phyloP scores from a whole-genome alignment of 192 early-diverging fungal species.

The Neocallimastix lanati region DNA sequence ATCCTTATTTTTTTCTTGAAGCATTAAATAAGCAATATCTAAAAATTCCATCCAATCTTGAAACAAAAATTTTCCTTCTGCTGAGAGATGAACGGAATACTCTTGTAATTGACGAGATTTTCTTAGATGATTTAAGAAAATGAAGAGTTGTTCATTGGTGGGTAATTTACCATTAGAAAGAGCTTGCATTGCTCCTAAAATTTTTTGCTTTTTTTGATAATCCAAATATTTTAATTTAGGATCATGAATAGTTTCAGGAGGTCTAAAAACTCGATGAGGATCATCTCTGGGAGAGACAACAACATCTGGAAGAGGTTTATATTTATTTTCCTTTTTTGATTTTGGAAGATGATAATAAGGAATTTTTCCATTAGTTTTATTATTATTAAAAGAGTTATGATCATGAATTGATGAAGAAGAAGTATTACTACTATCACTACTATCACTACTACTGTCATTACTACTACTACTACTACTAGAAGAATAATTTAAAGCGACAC shows the following conservation, averaged over 20 bases:
- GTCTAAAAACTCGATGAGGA: not conserved
- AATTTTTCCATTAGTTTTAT: no score
- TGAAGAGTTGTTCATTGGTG: slow-evolving; percentile 13
- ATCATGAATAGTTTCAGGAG: not conserved
- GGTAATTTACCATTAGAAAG: slow-evolving; percentile 15
- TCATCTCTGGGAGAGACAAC: not conserved
- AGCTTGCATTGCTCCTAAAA: slow-evolving; percentile 9
- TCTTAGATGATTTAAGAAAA: slow-evolving; percentile 5
- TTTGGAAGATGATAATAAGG: no score
- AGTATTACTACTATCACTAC: no score
- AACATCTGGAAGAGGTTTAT: not conserved
- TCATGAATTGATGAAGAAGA: not conserved
- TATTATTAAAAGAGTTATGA: no score
- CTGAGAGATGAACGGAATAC: not conserved
- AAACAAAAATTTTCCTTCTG: not conserved
- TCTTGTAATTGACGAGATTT: not conserved
- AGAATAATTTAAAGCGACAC: not conserved
- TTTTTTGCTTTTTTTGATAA: not conserved
- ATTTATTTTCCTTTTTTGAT: no score
- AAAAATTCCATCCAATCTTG: slow-evolving; percentile 8
- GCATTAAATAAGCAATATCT: slow-evolving; percentile 1
- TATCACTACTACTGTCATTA: no score
- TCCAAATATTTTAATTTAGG: not conserved
- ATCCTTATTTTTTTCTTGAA: slow-evolving; percentile 16
- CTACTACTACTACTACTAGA: no score